phyloP scores from a whole-genome alignment of 2,329 filamentous ascomycete species.

The Arthrobotrys musiformis region DNA sequence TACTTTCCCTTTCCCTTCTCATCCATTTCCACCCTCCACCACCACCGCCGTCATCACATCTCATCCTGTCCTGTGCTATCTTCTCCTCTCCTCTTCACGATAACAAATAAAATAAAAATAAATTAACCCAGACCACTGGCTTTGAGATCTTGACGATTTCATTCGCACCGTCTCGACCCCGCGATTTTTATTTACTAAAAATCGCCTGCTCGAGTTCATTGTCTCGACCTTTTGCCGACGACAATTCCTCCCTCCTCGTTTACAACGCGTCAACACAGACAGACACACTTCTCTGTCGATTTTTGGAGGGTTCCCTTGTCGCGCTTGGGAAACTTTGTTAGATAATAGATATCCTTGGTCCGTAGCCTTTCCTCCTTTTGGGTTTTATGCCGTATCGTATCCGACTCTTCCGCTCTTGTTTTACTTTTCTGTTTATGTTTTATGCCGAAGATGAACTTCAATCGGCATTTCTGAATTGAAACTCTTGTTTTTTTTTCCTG shows the following conservation, averaged over 20 bases:
- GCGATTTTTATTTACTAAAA: slow-evolving; percentile 26
- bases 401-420: background rate
- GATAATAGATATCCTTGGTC: slow-evolving; percentile 37
- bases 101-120: no score
- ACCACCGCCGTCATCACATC: slow-evolving; percentile 51
- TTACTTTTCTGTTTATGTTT: background rate
- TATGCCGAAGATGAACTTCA: background rate
- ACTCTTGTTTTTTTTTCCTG: background rate
- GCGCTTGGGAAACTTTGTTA: slow-evolving; percentile 31
- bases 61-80: slow-evolving; percentile 12
- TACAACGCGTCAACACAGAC: slow-evolving; percentile 50
- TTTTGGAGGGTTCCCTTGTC: slow-evolving; percentile 30
- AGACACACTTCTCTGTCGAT: background rate
- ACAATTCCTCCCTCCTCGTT: background rate
- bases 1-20: slow-evolving; percentile 42
- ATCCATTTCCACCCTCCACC: slow-evolving; percentile 43
- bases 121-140: no score
- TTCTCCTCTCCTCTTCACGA: slow-evolving; percentile 8
- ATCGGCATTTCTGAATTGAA: background rate
- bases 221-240: slow-evolving; percentile 33
- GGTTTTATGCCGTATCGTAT: background rate
- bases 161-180: background rate
- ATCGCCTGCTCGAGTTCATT: slow-evolving; percentile 45
- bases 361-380: slow-evolving; percentile 20
- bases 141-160: slow-evolving; percentile 38